Conservation (phyloP, 306 rosid species). For the Trifolium repens region DNA sequence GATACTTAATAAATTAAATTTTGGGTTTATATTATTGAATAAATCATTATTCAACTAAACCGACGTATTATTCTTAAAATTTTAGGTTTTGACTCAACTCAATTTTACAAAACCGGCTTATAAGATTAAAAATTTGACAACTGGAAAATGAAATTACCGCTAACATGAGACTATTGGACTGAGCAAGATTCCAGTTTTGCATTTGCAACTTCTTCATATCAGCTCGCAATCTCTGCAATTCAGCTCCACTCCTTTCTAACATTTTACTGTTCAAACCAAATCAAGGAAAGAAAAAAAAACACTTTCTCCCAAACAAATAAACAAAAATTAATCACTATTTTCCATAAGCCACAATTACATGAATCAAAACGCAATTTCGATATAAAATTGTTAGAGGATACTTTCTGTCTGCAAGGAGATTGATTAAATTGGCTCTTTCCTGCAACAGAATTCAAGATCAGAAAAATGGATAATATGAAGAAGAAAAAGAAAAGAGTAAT, state of each 20-base stretch:
- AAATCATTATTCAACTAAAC: too few species aligned
- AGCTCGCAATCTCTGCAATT: conserved; percentile 63
- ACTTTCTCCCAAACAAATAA: neutral
- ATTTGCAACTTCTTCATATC: conserved; percentile 74
- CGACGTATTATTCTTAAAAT: neutral
- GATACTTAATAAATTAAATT: too few species aligned
- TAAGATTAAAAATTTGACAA: neutral
- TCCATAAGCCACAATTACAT: neutral
- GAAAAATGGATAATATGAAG: neutral
- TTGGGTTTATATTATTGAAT: too few species aligned
- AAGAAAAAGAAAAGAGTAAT: neutral
- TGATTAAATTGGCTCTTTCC: conserved; percentile 67
- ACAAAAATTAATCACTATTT: neutral
- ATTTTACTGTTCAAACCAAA: conserved; percentile 59
- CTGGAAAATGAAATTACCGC: conserved; percentile 49
- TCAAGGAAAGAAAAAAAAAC: conserved; percentile 44
- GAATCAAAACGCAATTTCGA: neutral
- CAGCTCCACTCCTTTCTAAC: conserved; percentile 68
- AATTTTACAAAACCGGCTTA: too few species aligned
- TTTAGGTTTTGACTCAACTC: too few species aligned
- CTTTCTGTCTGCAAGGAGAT: conserved; percentile 71
- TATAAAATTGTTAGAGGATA: conserved; percentile 51
- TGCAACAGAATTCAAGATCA: conserved; percentile 45
- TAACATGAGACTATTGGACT: conserved; percentile 74
- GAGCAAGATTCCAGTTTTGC: conserved; percentile 88